phyloP scores from a whole-genome alignment of 805 yeast genomes.

The Ogataea dorogensis region DNA sequence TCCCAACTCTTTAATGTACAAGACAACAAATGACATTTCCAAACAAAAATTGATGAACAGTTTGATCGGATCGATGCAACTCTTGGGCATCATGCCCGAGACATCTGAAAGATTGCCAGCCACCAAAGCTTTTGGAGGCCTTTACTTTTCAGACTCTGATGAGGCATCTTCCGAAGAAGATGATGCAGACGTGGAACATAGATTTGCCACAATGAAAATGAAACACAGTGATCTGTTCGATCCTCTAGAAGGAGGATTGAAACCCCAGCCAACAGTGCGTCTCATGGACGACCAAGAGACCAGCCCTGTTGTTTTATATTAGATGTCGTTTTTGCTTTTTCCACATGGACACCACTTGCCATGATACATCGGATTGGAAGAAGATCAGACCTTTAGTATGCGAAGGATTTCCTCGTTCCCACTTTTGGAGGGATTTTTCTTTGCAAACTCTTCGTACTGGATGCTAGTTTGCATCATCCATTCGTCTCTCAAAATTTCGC shows the following conservation, averaged over 20 bases:
- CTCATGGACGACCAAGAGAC: conserved; percentile 7
- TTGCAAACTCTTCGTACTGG: conserved; percentile 16
- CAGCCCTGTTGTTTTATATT: conserved; percentile 6
- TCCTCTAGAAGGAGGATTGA: conserved; percentile 3
- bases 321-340: background rate
- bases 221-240: conserved; percentile 11
- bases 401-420: conserved; percentile 28
- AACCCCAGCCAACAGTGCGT: conserved; percentile 9
- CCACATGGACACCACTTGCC: conserved; percentile 4
- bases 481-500: conserved; percentile 23
- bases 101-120: no score
- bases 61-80: conserved; percentile 13
- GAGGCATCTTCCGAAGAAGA: conserved; percentile 12
- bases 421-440: conserved; percentile 13
- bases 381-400: conserved; percentile 8
- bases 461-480: conserved; percentile 35
- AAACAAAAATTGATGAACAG: conserved; percentile 12
- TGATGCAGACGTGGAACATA: conserved; percentile 13
- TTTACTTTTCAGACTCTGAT: conserved; percentile 14
- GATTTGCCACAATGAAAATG: conserved; percentile 8
- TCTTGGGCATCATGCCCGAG: conserved; percentile 13
- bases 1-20: conserved; percentile 2
- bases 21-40: conserved; percentile 10
- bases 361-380: background rate
- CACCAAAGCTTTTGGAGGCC: no score